These are phyloP conservation scores for Hypericum perforatum DNA, from an alignment of 345 rosid genomes.

Conservation along the genomic window DNA sequence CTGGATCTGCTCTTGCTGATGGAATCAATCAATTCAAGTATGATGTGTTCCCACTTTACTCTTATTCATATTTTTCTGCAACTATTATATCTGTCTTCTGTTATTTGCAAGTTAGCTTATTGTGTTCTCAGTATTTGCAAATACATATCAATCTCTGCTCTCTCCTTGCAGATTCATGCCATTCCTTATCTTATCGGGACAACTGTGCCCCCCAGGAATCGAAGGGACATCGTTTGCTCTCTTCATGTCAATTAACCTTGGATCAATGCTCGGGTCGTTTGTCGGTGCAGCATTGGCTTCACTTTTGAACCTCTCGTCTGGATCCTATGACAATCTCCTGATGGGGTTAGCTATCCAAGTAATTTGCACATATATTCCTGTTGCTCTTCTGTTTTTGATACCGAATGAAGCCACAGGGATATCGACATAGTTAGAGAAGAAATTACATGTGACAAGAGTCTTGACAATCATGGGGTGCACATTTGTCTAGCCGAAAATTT, in stretches of 20 bases:
- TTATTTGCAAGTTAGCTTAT: conserved; percentile 2
- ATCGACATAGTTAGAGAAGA: conserved; percentile 30
- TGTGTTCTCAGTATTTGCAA: not conserved
- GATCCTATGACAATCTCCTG: conserved; percentile 71
- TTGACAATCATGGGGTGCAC: too few species aligned
- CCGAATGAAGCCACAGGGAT: conserved; percentile 86
- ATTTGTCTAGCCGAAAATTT: too few species aligned
- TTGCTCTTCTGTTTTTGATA: conserved; percentile 63
- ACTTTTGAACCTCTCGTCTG: conserved; percentile 56
- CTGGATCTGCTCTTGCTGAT: conserved; percentile 84
- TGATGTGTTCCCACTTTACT: conserved; percentile 7
- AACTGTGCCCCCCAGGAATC: conserved; percentile 88
- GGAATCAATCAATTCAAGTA: conserved; percentile 95
- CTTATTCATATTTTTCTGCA: not conserved
- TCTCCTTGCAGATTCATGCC: conserved; percentile 75
- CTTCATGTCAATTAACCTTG: conserved; percentile 90
- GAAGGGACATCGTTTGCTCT: conserved; percentile 94
- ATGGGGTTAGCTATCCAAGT: conserved; percentile 64
- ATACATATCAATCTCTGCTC: too few species aligned
- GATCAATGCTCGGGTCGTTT: conserved; percentile 77
- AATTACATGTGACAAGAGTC: too few species aligned
- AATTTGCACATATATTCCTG: conserved; percentile 70
- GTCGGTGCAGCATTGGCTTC: conserved; percentile 91
- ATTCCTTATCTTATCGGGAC: conserved; percentile 87
- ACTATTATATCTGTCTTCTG: not conserved